Base-by-base conservation (phyloP, 2,329 filamentous ascomycete species). In the Penicillium sp. region DNA sequence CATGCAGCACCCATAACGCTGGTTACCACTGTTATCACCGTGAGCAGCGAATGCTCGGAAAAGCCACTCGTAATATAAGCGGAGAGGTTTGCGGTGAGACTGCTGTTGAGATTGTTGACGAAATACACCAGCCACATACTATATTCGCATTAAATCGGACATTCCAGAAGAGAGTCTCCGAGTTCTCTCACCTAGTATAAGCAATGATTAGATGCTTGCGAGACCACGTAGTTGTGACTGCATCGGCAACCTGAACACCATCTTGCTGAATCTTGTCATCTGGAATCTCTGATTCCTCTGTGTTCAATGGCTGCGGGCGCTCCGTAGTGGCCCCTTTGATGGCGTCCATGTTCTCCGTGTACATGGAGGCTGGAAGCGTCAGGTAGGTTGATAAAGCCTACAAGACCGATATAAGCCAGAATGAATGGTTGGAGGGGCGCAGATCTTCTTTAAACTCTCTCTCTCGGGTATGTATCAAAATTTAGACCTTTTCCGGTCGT, bases 1-100 rank as follows among this genome's bases (percentile, higher is more conserved):
- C 75, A 70, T 13, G 81, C 70, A 15, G 77, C 80, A 26, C 73
- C 73, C 52, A 84, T 77, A 34, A 81, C 68, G 49, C 68, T 75
- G 12, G 78, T 69, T 21, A 83, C 71, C 50, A 83, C 75, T 41
- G 64, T 63, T 31, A 78, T 79, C n/a, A 77, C 73, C 0, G 77
- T 70, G 1, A 78, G 70, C 31, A 81, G 67, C 1, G 78, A 80
- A 57, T 82, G 79, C 3, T 69, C 62, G 37, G 71, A 59, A 54
- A 76, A 82, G 22, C 67, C 70, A 57, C 75, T 79, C 24, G 77
- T 79, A 34, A 77, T 73, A 52, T 73, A 79, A 13, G 75, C 72
- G 1, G 64, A 68, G 19, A 79, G 56, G 48, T 69, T 71, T 41
- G 59, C 54, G 4, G 70, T 64, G 19, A 70, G 67, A 9, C 62